A percentile compares a stretch with the other conserved stretches of the same genome.
Conservation (phyloP, 2,329 filamentous ascomycete species). For the Penicillium fuscoglaucum region DNA sequence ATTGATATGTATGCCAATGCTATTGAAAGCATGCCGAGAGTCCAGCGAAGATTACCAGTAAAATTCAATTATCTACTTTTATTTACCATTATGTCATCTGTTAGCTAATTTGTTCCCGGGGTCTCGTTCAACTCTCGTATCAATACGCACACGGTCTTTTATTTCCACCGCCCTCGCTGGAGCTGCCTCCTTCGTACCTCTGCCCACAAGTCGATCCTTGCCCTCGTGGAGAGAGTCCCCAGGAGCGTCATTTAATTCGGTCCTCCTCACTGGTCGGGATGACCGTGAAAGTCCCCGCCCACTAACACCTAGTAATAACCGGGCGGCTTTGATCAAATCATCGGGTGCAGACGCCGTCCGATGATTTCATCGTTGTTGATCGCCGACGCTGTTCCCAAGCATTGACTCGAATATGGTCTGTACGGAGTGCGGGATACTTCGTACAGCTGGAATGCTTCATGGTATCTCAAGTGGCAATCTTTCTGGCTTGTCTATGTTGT, state of each 20-base stretch:
- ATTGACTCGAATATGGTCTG: background rate
- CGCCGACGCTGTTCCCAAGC: slow-evolving; percentile 9
- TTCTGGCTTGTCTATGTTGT: background rate
- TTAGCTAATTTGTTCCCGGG: background rate
- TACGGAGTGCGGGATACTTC: background rate
- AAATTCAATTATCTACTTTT: slow-evolving; percentile 6
- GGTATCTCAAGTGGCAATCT: background rate
- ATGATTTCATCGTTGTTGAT: slow-evolving; percentile 25
- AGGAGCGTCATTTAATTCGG: slow-evolving; percentile 29
- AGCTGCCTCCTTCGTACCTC: slow-evolving; percentile 25
- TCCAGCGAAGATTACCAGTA: background rate
- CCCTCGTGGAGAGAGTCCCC: slow-evolving; percentile 21
- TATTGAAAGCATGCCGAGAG: slow-evolving; percentile 8
- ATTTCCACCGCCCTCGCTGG: slow-evolving; percentile 20
- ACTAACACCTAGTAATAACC: slow-evolving; percentile 18
- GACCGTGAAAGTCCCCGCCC: slow-evolving; percentile 13
- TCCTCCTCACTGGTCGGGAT: slow-evolving; percentile 14
- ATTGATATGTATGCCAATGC: slow-evolving; percentile 18
- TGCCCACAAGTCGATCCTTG: slow-evolving; percentile 22
- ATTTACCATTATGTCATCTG: slow-evolving; percentile 21
- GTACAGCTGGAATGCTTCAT: background rate
- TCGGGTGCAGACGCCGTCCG: slow-evolving; percentile 6
- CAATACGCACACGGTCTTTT: slow-evolving; percentile 9
- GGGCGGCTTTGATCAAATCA: slow-evolving; percentile 22
- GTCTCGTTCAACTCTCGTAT: slow-evolving; percentile 1